Evolutionary conservation across 441 rosid genomes (phyloP), one percentile per base, ranked within the genome.

Genomic region (Erysimum cheiri): DNA sequence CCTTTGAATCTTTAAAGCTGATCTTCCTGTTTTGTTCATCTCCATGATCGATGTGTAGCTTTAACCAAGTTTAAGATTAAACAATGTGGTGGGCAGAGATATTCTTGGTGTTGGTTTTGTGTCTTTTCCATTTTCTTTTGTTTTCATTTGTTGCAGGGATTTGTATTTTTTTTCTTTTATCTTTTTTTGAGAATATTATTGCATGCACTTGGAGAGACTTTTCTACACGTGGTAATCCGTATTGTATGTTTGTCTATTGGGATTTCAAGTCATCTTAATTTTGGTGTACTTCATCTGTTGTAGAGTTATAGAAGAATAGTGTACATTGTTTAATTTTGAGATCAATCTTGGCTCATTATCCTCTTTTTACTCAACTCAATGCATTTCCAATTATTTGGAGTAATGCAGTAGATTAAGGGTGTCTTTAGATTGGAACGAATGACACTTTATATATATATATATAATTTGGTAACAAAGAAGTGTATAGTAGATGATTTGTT

Each of bases 61-160:
- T 37, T 59, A 32, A 14, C 39, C 12, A 28, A 40, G 40, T 49
- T 73, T 41, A 14, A 41, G 62, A 50, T 52, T 35, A 40, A 59
- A 24, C 68, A 67, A 22, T 59, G 61, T 66, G 17, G 40, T 31
- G 47, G 32, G 48, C 9, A 14, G 41, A 50, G 63, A 39, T 67
- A 58, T 60, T 60, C 68, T 74, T 60, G 50, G 35, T 43, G 58
- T 67, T 67, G 53, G 57, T 43, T n/a, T 62, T 32, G 41, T 39
- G 29, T 31, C 9, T 28, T 46, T 31, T 17, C 11, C 22, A 59
- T 50, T 19, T 32, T 50, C n/a, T 31, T 22, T 22, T 41, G 41
- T 3, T 11, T 10, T 8, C 54, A 8, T 12, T 40, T 67, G 44
- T 56, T 17, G 22, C 2, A 57, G 8, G 26, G 26, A 22, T 37